phyloP scores from a whole-genome alignment of 208 protist species.

The Acanthamoeba triangularis region DNA sequence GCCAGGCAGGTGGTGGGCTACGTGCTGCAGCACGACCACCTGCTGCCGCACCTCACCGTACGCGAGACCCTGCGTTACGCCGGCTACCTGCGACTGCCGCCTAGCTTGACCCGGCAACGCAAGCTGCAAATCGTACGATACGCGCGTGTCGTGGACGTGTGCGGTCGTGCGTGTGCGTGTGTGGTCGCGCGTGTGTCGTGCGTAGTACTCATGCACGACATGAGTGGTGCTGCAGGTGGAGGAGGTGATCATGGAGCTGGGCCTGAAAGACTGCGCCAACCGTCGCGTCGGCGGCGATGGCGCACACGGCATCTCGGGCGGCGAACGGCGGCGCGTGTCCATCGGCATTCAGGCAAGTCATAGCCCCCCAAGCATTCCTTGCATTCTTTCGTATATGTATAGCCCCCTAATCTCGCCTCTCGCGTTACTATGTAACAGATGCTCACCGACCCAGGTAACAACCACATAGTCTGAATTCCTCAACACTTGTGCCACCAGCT shows the following conservation, averaged over 20 bases:
- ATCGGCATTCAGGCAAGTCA: constrained; percentile 85
- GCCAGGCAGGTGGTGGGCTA: constrained; percentile 48
- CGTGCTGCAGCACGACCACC: constrained; percentile 60
- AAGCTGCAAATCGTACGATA: too few species aligned
- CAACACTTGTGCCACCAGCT: not conserved
- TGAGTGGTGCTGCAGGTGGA: not conserved
- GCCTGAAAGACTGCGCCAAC: constrained; percentile 40
- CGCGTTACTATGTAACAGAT: not conserved
- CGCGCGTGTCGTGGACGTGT: too few species aligned
- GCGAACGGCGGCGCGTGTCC: constrained; percentile 83
- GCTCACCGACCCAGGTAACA: constrained; percentile 19
- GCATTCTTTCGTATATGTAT: not conserved
- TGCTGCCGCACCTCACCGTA: constrained; percentile 46
- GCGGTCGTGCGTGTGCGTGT: too few species aligned
- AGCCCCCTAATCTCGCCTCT: not conserved
- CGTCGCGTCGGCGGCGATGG: not conserved
- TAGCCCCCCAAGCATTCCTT: not conserved
- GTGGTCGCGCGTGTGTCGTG: too few species aligned
- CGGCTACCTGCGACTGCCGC: constrained; percentile 19
- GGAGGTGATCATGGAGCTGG: constrained; percentile 50
- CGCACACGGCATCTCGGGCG: constrained; percentile 37
- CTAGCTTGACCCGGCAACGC: too few species aligned
- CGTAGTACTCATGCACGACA: not conserved
- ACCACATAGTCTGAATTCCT: too few species aligned
- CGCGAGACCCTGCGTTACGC: constrained; percentile 32